Percentiles rank a stretch among this genome's conserved stretches.
Evolutionary conservation across 1,284 basidiomycete species (phyloP).

Genomic region (Ustilago bromivora): DNA sequence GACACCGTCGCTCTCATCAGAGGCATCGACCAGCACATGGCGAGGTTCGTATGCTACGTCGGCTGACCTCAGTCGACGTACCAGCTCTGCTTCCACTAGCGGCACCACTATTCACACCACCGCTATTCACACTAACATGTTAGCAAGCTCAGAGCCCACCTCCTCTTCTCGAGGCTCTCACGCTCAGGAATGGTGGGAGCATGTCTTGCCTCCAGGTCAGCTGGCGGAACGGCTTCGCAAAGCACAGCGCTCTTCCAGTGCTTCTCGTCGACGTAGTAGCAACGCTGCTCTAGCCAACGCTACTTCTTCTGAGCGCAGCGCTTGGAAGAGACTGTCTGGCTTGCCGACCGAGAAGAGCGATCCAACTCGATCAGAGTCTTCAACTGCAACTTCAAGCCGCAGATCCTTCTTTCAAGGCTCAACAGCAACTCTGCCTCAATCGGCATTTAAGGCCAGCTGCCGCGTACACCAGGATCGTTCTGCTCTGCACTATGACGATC

Average conservation of each 20-base stretch:
- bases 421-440: conserved; percentile 33
- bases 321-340: conserved; percentile 46
- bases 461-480: conserved; percentile 11
- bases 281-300: conserved; percentile 45
- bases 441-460: conserved; percentile 17
- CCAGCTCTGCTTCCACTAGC: conserved; percentile 20
- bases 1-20: conserved; percentile 45
- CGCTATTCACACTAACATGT: not conserved
- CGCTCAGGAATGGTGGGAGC: conserved; percentile 61
- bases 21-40: conserved; percentile 23
- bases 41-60: conserved; percentile 20
- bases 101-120: not conserved
- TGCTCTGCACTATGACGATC: not conserved
- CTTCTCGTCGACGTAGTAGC: conserved; percentile 40
- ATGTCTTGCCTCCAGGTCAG: conserved; percentile 60
- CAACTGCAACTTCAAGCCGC: conserved; percentile 27
- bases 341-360: conserved; percentile 21
- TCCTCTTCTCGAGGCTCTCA: conserved; percentile 19
- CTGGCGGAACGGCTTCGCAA: conserved; percentile 57
- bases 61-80: conserved; percentile 29
- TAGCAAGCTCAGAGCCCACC: not conserved
- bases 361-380: conserved; percentile 25
- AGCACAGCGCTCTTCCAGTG: conserved; percentile 49
- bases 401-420: conserved; percentile 30
- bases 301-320: conserved; percentile 43